Evolutionary conservation across 1,284 basidiomycete genomes (phyloP).

Genomic region (Schizophyllum amplum): DNA sequence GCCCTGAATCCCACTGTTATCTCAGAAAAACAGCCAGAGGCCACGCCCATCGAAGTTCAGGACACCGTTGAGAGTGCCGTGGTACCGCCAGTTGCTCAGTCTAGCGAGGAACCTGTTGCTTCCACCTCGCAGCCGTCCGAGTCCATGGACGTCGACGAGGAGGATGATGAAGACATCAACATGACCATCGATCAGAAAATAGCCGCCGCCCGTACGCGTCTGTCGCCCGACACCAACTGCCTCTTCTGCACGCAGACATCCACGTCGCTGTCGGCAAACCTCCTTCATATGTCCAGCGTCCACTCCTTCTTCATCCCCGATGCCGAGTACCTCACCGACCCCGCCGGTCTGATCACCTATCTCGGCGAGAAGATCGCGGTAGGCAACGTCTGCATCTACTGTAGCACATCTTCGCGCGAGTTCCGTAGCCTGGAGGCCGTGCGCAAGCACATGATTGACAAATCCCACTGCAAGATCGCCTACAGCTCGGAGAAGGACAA

Average conservation of each 20-base stretch:
- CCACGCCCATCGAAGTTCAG: slow-evolving; percentile 3
- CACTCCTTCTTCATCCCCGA: slow-evolving; percentile 99
- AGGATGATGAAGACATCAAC: slow-evolving; percentile 44
- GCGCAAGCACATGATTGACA: slow-evolving; percentile 90
- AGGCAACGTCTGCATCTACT: slow-evolving; percentile 91
- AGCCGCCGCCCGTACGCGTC: slow-evolving; percentile 61
- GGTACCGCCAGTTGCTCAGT: not conserved
- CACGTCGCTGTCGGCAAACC: slow-evolving; percentile 54
- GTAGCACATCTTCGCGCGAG: slow-evolving; percentile 72
- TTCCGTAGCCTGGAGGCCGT: slow-evolving; percentile 80
- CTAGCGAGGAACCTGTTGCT: slow-evolving; percentile 6
- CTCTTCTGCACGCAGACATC: slow-evolving; percentile 76
- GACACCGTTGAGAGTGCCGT: slow-evolving; percentile 6
- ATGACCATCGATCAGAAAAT: slow-evolving; percentile 69
- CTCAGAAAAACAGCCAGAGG: slow-evolving; percentile 1
- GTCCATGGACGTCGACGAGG: slow-evolving; percentile 26
- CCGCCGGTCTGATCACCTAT: slow-evolving; percentile 76
- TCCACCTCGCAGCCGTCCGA: slow-evolving; percentile 7
- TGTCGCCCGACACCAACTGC: slow-evolving; percentile 56
- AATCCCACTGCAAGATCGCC: slow-evolving; percentile 93
- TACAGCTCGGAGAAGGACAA: slow-evolving; percentile 80
- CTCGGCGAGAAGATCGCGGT: slow-evolving; percentile 92
- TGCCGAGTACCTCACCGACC: slow-evolving; percentile 82
- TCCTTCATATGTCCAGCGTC: slow-evolving; percentile 78
- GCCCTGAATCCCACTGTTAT: slow-evolving; percentile 9